A percentile compares a stretch with the other conserved stretches of the same genome.
These are phyloP conservation scores for Cryptococcus wingfieldii DNA, from an alignment of 1,284 basidiomycete genomes.

Conservation along the genomic window DNA sequence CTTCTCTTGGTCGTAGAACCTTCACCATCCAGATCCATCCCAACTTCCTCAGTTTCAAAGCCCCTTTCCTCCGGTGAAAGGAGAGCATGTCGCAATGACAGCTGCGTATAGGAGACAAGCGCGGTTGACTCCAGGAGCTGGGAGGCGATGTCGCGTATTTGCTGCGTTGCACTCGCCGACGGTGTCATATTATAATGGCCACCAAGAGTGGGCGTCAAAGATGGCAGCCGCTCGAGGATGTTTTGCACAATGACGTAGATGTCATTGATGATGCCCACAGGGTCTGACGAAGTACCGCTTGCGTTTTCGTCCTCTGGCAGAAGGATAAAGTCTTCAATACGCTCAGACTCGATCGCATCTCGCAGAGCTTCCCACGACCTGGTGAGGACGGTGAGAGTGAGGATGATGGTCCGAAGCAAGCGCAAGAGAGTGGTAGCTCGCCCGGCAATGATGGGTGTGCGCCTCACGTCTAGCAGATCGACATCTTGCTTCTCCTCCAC, in stretches of 20 bases:
- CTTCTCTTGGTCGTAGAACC: constrained; percentile 11
- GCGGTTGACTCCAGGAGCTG: constrained; percentile 47
- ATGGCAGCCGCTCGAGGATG: constrained; percentile 44
- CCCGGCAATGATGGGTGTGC: constrained; percentile 64
- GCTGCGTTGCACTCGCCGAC: background rate
- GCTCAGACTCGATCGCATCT: constrained; percentile 66
- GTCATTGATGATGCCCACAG: constrained; percentile 56
- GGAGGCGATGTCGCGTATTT: background rate
- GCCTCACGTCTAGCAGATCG: constrained; percentile 57
- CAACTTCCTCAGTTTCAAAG: background rate
- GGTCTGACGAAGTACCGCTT: constrained; percentile 23
- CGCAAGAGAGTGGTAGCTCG: constrained; percentile 66
- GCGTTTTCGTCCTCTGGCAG: constrained; percentile 1
- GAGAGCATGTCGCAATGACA: constrained; percentile 7
- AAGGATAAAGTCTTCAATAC: constrained; percentile 28
- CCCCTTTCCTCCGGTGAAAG: constrained; percentile 2
- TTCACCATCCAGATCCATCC: constrained; percentile 43
- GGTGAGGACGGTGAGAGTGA: constrained; percentile 67
- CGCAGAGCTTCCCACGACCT: constrained; percentile 64
- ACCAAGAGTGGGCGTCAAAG: constrained; percentile 1
- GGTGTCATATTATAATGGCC: background rate
- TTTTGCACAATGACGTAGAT: constrained; percentile 59
- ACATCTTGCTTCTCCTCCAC: constrained; percentile 44
- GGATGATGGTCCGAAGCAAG: constrained; percentile 63
- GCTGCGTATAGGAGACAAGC: constrained; percentile 21